phyloP scores from a whole-genome alignment of 2,329 filamentous ascomycete genomes.

The Monilinia polystroma region DNA sequence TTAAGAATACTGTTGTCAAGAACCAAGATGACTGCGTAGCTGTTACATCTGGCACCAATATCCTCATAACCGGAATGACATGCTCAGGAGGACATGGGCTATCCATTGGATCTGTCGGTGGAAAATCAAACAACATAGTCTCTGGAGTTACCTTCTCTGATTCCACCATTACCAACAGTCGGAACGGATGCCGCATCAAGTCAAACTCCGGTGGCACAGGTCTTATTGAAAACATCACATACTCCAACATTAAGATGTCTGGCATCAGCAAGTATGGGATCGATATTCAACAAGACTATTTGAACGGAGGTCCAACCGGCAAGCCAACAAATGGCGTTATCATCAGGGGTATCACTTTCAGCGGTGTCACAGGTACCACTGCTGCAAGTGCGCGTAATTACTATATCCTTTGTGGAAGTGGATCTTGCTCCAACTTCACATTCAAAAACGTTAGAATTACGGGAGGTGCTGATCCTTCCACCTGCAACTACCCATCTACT shows the following conservation, averaged over 20 bases:
- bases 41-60: slow-evolving; percentile 52
- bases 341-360: slow-evolving; percentile 50
- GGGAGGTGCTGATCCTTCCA: background rate
- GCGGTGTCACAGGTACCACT: slow-evolving; percentile 47
- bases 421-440: slow-evolving; percentile 43
- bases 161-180: slow-evolving; percentile 49
- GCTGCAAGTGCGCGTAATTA: slow-evolving; percentile 42
- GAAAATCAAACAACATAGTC: slow-evolving; percentile 54
- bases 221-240: slow-evolving; percentile 51
- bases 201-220: slow-evolving; percentile 41
- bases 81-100: slow-evolving; percentile 46
- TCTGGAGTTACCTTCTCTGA: slow-evolving; percentile 51
- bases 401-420: slow-evolving; percentile 55
- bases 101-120: slow-evolving; percentile 58
- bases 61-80: slow-evolving; percentile 35
- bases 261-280: slow-evolving; percentile 49
- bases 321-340: slow-evolving; percentile 44
- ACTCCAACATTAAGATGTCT: slow-evolving; percentile 51
- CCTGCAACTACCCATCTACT: slow-evolving; percentile 10
- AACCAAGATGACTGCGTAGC: slow-evolving; percentile 62
- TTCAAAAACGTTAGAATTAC: slow-evolving; percentile 15
- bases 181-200: slow-evolving; percentile 49
- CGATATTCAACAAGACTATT: slow-evolving; percentile 57
- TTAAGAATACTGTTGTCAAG: slow-evolving; percentile 51
- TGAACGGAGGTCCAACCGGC: slow-evolving; percentile 34